Conservation (phyloP, 2,329 filamentous ascomycete genomes). For the Apiospora pterosperma region DNA sequence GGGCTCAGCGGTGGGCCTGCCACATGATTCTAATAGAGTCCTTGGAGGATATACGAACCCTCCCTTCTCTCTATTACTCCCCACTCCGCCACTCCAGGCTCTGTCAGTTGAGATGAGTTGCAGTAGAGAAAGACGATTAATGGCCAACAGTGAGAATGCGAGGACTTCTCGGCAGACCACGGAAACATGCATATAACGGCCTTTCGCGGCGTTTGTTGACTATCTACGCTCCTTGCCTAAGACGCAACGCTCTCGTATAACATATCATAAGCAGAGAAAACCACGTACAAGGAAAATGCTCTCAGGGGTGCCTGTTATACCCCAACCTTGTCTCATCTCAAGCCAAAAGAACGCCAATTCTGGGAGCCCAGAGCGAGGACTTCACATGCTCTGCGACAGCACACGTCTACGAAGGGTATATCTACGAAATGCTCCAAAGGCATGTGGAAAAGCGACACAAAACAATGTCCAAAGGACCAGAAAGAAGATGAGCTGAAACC, state of each 20-base stretch:
- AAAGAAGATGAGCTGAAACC: not conserved
- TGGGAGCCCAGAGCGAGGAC: not conserved
- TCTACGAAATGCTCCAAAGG: not conserved
- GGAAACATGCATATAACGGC: not conserved
- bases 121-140: not conserved
- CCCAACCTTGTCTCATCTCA: not conserved
- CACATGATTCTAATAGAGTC: too few relatives aligned
- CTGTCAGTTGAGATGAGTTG: too few relatives aligned
- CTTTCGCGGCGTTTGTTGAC: not conserved
- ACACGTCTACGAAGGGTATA: conserved; percentile 2
- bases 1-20: too few relatives aligned
- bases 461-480: not conserved
- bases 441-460: not conserved
- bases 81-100: too few relatives aligned
- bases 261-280: not conserved
- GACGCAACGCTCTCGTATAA: not conserved
- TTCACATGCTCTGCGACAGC: not conserved
- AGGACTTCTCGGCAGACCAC: not conserved
- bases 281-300: not conserved
- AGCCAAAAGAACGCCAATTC: not conserved
- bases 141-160: not conserved
- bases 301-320: not conserved
- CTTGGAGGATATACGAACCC: too few relatives aligned
- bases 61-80: too few relatives aligned
- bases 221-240: not conserved